phyloP scores from a whole-genome alignment of 176 grass and related monocot species.

The Hordeum marinum region DNA sequence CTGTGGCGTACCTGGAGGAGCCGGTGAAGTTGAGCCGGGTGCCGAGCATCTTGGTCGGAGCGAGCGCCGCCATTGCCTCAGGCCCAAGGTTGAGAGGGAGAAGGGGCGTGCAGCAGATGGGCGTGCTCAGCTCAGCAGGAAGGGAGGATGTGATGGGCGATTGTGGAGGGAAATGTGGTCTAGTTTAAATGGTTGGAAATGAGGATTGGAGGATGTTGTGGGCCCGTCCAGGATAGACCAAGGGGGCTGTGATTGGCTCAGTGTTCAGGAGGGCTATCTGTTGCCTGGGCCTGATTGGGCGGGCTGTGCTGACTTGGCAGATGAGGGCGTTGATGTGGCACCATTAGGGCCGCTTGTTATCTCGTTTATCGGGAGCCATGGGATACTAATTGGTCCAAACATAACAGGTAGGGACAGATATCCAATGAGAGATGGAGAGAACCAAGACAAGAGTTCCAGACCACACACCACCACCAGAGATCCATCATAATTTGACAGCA shows the following conservation, averaged over 20 bases:
- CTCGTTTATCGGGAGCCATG: not conserved
- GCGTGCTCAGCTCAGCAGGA: not conserved
- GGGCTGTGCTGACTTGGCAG: slow-evolving; percentile 46
- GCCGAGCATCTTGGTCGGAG: slow-evolving; percentile 64
- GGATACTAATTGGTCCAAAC: slow-evolving; percentile 28
- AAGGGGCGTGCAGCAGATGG: not conserved
- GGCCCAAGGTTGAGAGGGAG: slow-evolving; percentile 5
- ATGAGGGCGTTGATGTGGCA: slow-evolving; percentile 53
- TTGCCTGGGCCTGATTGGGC: slow-evolving; percentile 57
- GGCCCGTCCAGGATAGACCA: slow-evolving; percentile 51
- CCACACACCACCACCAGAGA: not conserved
- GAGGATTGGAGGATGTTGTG: slow-evolving; percentile 56
- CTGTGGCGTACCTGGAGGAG: slow-evolving; percentile 26
- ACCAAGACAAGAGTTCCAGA: not conserved
- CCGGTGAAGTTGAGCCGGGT: slow-evolving; percentile 37
- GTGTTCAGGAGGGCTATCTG: slow-evolving; percentile 42
- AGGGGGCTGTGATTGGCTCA: slow-evolving; percentile 53
- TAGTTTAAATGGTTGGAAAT: slow-evolving; percentile 70
- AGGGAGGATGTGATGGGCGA: slow-evolving; percentile 23
- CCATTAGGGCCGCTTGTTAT: slow-evolving; percentile 20
- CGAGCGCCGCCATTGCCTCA: slow-evolving; percentile 40
- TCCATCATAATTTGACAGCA: not conserved
- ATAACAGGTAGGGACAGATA: slow-evolving; percentile 13
- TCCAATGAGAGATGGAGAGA: slow-evolving; percentile 8
- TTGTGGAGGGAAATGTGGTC: slow-evolving; percentile 28